A percentile compares a stretch with the other conserved stretches of the same genome.
Evolutionary conservation across 1,284 basidiomycete species (phyloP).

Genomic region (Porogramme epimiltina): DNA sequence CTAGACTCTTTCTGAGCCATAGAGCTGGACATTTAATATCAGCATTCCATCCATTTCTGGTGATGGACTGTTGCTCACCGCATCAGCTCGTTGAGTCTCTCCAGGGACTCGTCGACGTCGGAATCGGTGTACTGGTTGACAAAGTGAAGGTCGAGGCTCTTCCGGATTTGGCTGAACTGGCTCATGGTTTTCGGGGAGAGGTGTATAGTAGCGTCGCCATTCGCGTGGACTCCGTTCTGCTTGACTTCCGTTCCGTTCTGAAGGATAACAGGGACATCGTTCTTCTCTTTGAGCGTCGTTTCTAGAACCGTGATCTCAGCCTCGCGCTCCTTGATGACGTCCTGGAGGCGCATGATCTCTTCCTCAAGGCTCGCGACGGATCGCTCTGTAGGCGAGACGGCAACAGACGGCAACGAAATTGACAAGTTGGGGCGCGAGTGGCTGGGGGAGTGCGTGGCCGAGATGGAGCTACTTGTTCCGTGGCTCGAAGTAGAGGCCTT

Average conservation of each 20-base stretch:
- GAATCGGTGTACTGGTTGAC: slow-evolving; percentile 34
- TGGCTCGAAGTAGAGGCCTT: slow-evolving; percentile 76
- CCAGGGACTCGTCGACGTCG: slow-evolving; percentile 69
- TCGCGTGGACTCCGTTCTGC: slow-evolving; percentile 7
- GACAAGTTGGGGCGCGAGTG: slow-evolving; percentile 58
- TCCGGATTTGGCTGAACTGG: slow-evolving; percentile 71
- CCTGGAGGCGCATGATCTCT: slow-evolving; percentile 90
- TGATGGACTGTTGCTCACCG: slow-evolving; percentile 49
- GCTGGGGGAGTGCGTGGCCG: slow-evolving; percentile 43
- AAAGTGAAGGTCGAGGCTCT: slow-evolving; percentile 55
- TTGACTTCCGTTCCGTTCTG: slow-evolving; percentile 11
- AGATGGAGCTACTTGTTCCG: slow-evolving; percentile 60
- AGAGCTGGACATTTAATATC: too few species aligned
- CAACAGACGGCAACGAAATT: slow-evolving; percentile 52
- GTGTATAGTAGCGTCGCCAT: slow-evolving; percentile 27
- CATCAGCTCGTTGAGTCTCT: slow-evolving; percentile 85
- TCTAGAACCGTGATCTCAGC: slow-evolving; percentile 83
- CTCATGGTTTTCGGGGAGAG: slow-evolving; percentile 70
- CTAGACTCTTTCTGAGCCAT: slow-evolving; percentile 94
- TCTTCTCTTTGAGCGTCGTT: slow-evolving; percentile 58
- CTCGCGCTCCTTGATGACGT: slow-evolving; percentile 86
- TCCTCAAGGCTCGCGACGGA: slow-evolving; percentile 86
- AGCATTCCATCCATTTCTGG: neutral
- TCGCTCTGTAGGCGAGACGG: slow-evolving; percentile 54
- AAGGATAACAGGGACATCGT: slow-evolving; percentile 13